Conservation (phyloP, 805 yeast species). For the Barnettozyma vustinii region DNA sequence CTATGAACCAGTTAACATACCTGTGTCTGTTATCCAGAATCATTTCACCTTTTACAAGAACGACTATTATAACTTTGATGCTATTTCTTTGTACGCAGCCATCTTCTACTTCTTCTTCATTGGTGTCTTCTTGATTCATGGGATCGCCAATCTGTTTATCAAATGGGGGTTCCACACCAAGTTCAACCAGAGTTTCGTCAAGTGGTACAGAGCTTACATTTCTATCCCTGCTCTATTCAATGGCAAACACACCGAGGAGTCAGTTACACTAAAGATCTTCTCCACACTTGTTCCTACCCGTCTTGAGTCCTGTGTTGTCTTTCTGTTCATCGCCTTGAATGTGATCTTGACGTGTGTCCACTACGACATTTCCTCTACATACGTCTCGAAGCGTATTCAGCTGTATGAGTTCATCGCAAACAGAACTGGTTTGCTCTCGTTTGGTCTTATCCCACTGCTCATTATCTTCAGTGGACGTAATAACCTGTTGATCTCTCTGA, state of each 20-base stretch:
- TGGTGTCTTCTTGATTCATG: slow-evolving; percentile 32
- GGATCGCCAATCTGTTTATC: slow-evolving; percentile 28
- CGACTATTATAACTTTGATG: slow-evolving; percentile 17
- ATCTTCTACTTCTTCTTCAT: slow-evolving; percentile 35
- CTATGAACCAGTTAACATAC: slow-evolving; percentile 12
- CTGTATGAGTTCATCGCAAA: slow-evolving; percentile 11
- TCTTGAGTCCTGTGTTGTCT: slow-evolving; percentile 26
- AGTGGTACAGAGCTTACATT: slow-evolving; percentile 17
- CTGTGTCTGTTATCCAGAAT: background rate
- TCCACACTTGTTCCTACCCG: slow-evolving; percentile 21
- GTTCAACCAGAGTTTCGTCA: slow-evolving; percentile 12
- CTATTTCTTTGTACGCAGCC: slow-evolving; percentile 22
- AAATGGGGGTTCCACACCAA: slow-evolving; percentile 16
- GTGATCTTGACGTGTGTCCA: slow-evolving; percentile 11
- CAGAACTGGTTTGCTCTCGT: slow-evolving; percentile 23
- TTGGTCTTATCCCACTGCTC: slow-evolving; percentile 44
- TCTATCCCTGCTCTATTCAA: slow-evolving; percentile 20
- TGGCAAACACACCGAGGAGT: slow-evolving; percentile 13
- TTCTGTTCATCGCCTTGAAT: slow-evolving; percentile 29
- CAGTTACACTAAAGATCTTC: slow-evolving; percentile 1
- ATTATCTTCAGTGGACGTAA: slow-evolving; percentile 67
- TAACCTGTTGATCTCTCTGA: slow-evolving; percentile 51
- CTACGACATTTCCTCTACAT: slow-evolving; percentile 5
- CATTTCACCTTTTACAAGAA: slow-evolving; percentile 5
- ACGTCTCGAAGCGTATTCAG: background rate